phyloP scores from a whole-genome alignment of 2,329 filamentous ascomycete species.

The Claviceps digitariae region DNA sequence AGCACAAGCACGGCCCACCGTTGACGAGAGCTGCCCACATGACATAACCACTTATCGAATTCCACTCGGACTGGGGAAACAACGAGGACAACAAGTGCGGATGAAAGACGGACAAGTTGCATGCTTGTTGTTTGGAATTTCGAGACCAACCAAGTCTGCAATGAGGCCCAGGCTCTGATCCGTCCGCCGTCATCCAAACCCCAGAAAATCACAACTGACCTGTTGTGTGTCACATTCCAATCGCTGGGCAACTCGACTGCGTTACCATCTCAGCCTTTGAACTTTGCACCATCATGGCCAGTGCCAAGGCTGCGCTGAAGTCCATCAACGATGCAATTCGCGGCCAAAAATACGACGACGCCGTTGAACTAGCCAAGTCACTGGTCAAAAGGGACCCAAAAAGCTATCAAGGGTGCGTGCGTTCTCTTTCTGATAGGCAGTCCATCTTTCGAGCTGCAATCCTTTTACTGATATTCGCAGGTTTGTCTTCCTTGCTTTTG shows the following conservation, averaged over 20 bases:
- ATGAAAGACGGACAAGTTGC: not conserved
- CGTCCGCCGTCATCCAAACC: not conserved
- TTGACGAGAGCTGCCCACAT: not conserved
- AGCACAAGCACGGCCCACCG: not conserved
- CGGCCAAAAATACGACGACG: slow-evolving; percentile 65
- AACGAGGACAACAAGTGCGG: not conserved
- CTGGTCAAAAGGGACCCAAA: slow-evolving; percentile 59
- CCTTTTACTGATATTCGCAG: slow-evolving; percentile 16
- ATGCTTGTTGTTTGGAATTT: not conserved
- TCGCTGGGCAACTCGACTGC: not conserved
- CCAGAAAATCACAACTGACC: not conserved
- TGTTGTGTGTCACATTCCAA: not conserved
- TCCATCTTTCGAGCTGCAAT: not conserved
- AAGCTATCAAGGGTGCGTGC: slow-evolving; percentile 65
- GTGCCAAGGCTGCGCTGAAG: slow-evolving; percentile 63
- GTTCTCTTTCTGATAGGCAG: not conserved
- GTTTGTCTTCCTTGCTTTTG: slow-evolving; percentile 77
- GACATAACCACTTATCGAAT: not conserved
- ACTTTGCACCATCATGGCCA: slow-evolving; percentile 27
- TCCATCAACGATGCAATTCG: slow-evolving; percentile 67
- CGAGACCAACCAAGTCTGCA: not conserved
- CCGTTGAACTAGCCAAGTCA: slow-evolving; percentile 52
- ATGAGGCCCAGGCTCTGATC: not conserved
- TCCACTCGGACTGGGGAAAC: not conserved
- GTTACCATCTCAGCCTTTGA: not conserved